These are phyloP conservation scores for Aureobasidium subglaciale DNA, from an alignment of 2,329 filamentous ascomycete genomes.

Conservation along the genomic window DNA sequence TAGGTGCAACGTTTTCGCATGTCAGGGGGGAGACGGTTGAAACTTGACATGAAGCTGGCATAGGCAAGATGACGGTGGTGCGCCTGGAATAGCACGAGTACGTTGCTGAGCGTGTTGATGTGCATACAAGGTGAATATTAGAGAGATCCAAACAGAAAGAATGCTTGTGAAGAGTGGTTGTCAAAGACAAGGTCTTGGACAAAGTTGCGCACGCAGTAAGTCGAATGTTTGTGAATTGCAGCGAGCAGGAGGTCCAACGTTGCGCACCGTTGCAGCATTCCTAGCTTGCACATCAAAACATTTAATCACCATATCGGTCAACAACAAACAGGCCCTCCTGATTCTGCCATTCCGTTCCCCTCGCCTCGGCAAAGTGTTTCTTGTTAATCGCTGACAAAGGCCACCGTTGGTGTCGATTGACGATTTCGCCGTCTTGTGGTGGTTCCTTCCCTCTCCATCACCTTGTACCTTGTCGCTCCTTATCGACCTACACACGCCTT, in stretches of 20 bases:
- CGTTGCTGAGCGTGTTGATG: neutral
- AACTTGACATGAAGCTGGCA: constrained; percentile 8
- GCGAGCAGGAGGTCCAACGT: constrained; percentile 13
- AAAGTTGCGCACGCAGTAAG: neutral
- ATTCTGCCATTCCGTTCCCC: constrained; percentile 9
- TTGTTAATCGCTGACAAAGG: constrained; percentile 11
- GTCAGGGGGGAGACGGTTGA: constrained; percentile 11
- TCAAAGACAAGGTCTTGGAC: neutral
- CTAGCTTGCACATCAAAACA: constrained; percentile 15
- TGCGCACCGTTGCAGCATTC: constrained; percentile 15
- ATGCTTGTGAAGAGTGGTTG: neutral
- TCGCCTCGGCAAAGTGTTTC: constrained; percentile 8
- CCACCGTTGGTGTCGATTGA: constrained; percentile 15
- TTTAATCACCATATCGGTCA: constrained; percentile 9
- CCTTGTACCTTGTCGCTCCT: constrained; percentile 10
- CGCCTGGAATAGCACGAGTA: neutral
- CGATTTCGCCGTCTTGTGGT: constrained; percentile 12
- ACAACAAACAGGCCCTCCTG: constrained; percentile 16
- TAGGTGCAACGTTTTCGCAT: constrained; percentile 2
- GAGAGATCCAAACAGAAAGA: neutral
- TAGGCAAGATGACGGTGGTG: constrained; percentile 4
- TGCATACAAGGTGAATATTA: neutral
- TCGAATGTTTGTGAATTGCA: constrained; percentile 7
- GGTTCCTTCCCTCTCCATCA: constrained; percentile 14
- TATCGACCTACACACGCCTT: constrained; percentile 1